phyloP scores from a whole-genome alignment of 495 filamentous ascomycete species.

The Tuber microsphaerosporum region DNA sequence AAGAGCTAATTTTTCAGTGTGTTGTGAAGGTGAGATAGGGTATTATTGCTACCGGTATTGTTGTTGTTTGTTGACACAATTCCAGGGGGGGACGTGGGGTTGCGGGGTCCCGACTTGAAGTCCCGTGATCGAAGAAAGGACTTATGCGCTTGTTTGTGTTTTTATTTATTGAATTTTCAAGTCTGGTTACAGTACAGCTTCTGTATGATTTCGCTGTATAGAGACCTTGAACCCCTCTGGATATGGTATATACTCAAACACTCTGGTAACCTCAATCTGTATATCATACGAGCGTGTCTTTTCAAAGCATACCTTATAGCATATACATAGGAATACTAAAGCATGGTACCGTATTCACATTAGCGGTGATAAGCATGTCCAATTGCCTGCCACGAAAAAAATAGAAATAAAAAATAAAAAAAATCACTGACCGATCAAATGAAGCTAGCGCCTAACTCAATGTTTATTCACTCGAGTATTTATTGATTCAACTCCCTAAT shows the following conservation, averaged over 20 bases:
- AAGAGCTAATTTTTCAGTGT: not conserved
- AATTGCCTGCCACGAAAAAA: not conserved
- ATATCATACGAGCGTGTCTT: not conserved
- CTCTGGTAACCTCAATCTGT: not conserved
- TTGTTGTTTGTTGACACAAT: conserved; percentile 14
- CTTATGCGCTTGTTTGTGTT: not conserved
- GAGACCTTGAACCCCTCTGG: not conserved
- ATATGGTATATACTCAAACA: not conserved
- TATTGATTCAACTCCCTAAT: not conserved
- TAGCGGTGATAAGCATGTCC: not conserved
- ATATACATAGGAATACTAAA: not conserved
- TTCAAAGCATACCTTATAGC: not conserved
- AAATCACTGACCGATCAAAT: not conserved
- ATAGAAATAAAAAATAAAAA: not conserved
- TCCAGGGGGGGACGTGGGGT: conserved; percentile 1
- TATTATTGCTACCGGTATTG: not conserved
- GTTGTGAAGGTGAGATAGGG: not conserved
- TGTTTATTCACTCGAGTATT: not conserved
- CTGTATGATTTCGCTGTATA: not conserved
- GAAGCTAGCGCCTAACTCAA: not conserved
- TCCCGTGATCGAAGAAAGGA: not conserved
- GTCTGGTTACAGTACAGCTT: not conserved
- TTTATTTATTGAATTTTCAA: not conserved
- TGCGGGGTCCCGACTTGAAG: not conserved
- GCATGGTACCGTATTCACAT: not conserved